These are phyloP conservation scores for Simplicillium sp. DNA, from an alignment of 2,329 filamentous ascomycete genomes.

Conservation along the genomic window DNA sequence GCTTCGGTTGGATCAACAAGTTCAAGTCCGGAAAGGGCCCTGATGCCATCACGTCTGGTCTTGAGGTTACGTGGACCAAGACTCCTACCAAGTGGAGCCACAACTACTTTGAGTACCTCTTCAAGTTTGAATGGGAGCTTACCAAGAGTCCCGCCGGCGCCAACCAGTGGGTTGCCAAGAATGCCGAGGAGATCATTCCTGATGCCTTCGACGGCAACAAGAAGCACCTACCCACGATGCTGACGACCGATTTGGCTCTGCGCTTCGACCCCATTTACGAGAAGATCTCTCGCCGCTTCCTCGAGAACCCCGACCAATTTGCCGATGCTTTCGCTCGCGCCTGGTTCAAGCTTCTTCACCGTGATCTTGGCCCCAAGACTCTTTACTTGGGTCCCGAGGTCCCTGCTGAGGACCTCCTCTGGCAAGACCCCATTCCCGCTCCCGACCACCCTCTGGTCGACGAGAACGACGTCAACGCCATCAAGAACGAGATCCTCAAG, in stretches of 20 bases:
- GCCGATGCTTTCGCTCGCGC: constrained; percentile 61
- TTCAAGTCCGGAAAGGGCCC: constrained; percentile 58
- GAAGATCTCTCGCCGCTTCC: constrained; percentile 65
- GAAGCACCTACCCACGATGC: constrained; percentile 68
- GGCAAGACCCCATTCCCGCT: constrained; percentile 65
- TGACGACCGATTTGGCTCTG: constrained; percentile 66
- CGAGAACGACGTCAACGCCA: constrained; percentile 49
- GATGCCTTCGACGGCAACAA: constrained; percentile 60
- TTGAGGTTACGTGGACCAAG: constrained; percentile 73
- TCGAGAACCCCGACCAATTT: constrained; percentile 59
- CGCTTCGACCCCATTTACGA: constrained; percentile 63
- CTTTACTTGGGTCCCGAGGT: constrained; percentile 70
- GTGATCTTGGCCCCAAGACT: constrained; percentile 63
- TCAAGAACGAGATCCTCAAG: constrained; percentile 61
- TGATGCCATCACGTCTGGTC: constrained; percentile 64
- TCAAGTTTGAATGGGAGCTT: constrained; percentile 70
- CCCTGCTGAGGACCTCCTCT: constrained; percentile 57
- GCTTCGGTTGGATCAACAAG: constrained; percentile 63
- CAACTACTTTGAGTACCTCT: constrained; percentile 65
- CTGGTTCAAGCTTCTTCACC: constrained; percentile 79
- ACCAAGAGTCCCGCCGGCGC: constrained; percentile 68
- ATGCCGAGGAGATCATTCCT: constrained; percentile 57
- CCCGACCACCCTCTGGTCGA: constrained; percentile 48
- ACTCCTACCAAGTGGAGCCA: constrained; percentile 71
- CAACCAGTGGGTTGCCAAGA: constrained; percentile 69